phyloP scores from a whole-genome alignment of 345 rosid genomes.

The Euphorbia peplus region DNA sequence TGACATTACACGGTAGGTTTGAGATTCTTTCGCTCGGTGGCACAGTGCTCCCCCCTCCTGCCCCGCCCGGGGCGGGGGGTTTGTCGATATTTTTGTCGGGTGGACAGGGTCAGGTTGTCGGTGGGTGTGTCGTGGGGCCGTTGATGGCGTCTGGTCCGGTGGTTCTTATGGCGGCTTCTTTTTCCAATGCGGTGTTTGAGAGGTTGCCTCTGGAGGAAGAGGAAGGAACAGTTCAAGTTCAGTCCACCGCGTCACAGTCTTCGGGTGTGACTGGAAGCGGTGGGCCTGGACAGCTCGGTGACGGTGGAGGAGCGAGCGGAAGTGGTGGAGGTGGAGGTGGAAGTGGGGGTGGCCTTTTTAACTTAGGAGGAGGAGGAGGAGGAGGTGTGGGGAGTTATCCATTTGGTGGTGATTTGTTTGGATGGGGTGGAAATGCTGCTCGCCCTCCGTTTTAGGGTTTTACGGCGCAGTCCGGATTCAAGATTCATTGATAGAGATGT shows the following conservation, averaged over 20 bases:
- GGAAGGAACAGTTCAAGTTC: slow-evolving; percentile 43
- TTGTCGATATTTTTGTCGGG: slow-evolving; percentile 68
- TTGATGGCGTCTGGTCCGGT: slow-evolving; percentile 66
- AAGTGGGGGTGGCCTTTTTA: slow-evolving; percentile 20
- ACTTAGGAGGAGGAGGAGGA: slow-evolving; percentile 44
- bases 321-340: slow-evolving; percentile 31
- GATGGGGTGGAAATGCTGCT: slow-evolving; percentile 43
- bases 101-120: slow-evolving; percentile 78
- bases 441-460: slow-evolving; percentile 49
- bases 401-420: slow-evolving; percentile 57
- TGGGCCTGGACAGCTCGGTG: slow-evolving; percentile 30
- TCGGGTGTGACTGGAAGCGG: slow-evolving; percentile 55
- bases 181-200: slow-evolving; percentile 71
- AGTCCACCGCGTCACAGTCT: slow-evolving; percentile 54
- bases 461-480: too few relatives aligned
- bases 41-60: slow-evolving; percentile 80
- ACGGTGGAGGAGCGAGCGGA: slow-evolving; percentile 30
- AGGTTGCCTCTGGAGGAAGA: slow-evolving; percentile 58
- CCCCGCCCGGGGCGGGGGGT: slow-evolving; percentile 76
- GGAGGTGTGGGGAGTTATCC: slow-evolving; percentile 49
- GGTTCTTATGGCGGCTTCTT: slow-evolving; percentile 72
- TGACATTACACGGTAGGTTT: slow-evolving; percentile 75
- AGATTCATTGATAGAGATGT: too few relatives aligned
- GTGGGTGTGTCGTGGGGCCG: slow-evolving; percentile 67
- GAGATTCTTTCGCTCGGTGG: slow-evolving; percentile 77